phyloP scores from a whole-genome alignment of 306 rosid species.

The Albizia julibrissin region DNA sequence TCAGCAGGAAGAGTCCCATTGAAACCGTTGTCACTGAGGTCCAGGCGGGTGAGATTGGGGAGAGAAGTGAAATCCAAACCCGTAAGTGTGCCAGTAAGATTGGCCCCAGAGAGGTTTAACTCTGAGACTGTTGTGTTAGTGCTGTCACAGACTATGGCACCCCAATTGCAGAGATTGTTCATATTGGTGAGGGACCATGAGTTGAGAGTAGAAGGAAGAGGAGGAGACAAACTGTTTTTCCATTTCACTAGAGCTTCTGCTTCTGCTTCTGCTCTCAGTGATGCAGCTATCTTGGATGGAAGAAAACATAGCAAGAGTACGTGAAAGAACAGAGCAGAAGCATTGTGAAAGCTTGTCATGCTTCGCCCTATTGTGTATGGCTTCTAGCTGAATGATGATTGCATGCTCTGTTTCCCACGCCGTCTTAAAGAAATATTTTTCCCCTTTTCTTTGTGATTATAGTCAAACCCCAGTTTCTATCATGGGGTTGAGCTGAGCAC shows the following conservation, averaged over 20 bases:
- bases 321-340: slow-evolving; percentile 16
- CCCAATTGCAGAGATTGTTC: slow-evolving; percentile 61
- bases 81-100: slow-evolving; percentile 42
- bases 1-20: slow-evolving; percentile 44
- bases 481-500: background rate
- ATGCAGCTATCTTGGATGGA: slow-evolving; percentile 45
- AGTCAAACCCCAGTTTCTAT: slow-evolving; percentile 2
- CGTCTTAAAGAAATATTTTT: background rate
- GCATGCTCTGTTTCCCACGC: background rate
- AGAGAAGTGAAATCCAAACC: slow-evolving; percentile 46
- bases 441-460: background rate
- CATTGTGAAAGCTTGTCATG: slow-evolving; percentile 41
- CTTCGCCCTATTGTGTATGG: background rate
- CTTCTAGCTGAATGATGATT: background rate
- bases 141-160: slow-evolving; percentile 48
- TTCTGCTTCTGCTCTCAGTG: slow-evolving; percentile 60
- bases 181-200: slow-evolving; percentile 61
- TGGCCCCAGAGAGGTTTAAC: slow-evolving; percentile 39
- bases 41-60: slow-evolving; percentile 47
- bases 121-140: slow-evolving; percentile 36
- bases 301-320: slow-evolving; percentile 41
- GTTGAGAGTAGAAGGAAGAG: slow-evolving; percentile 38
- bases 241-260: slow-evolving; percentile 66
- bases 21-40: slow-evolving; percentile 50
- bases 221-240: slow-evolving; percentile 46